These are phyloP conservation scores for Tothia fuscella DNA, from an alignment of 2,329 filamentous ascomycete species.

Conservation along the genomic window DNA sequence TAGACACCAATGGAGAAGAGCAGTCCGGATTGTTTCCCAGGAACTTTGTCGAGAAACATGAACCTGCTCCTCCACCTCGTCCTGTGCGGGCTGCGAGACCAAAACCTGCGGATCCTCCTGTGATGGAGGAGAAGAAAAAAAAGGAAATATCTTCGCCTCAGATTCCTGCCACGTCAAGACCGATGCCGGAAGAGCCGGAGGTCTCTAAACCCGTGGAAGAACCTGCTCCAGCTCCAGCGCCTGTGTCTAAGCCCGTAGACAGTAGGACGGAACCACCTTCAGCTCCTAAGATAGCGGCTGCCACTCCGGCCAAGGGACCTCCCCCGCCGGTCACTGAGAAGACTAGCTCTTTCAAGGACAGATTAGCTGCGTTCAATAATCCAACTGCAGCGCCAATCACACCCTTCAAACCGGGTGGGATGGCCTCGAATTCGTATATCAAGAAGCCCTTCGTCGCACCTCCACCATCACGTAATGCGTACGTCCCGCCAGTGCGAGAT, in stretches of 20 bases:
- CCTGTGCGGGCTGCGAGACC: slow-evolving; percentile 58
- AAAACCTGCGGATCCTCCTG: slow-evolving; percentile 36
- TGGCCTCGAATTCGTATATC: slow-evolving; percentile 57
- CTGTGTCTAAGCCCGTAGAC: slow-evolving; percentile 11
- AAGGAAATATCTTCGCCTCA: slow-evolving; percentile 2
- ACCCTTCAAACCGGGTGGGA: slow-evolving; percentile 72
- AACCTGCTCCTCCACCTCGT: slow-evolving; percentile 79
- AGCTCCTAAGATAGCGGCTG: slow-evolving; percentile 24
- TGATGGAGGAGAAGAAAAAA: slow-evolving; percentile 9
- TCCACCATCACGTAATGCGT: slow-evolving; percentile 85
- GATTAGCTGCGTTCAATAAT: slow-evolving; percentile 96
- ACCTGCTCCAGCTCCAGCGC: slow-evolving; percentile 19
- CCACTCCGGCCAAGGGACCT: slow-evolving; percentile 15
- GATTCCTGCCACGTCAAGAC: background rate
- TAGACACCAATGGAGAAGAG: slow-evolving; percentile 60
- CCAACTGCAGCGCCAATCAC: slow-evolving; percentile 70
- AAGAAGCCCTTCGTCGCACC: slow-evolving; percentile 96
- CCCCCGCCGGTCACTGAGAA: slow-evolving; percentile 61
- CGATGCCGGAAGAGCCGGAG: background rate
- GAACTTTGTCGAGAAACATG: slow-evolving; percentile 95
- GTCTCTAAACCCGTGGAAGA: slow-evolving; percentile 10
- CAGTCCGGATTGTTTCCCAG: slow-evolving; percentile 83
- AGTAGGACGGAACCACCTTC: slow-evolving; percentile 18
- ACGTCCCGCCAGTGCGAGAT: slow-evolving; percentile 65
- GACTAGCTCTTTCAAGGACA: slow-evolving; percentile 82